These are phyloP conservation scores for Termitomyces sp. DNA, from an alignment of 768 basidiomycete species.

Conservation along the genomic window DNA sequence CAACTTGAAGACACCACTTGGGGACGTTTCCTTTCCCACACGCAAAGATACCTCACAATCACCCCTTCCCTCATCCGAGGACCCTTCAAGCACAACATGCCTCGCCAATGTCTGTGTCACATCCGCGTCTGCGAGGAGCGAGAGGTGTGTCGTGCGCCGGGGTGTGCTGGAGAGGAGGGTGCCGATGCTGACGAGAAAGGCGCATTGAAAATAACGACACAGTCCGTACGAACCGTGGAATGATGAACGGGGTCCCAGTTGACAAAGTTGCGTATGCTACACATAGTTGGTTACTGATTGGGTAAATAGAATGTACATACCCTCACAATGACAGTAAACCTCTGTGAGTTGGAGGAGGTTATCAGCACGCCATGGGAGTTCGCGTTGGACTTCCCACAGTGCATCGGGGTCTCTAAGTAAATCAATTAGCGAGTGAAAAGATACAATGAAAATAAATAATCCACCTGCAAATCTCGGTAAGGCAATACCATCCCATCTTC, in stretches of 20 bases:
- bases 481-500: too few relatives aligned
- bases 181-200: too few relatives aligned
- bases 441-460: not conserved
- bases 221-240: constrained; percentile 78
- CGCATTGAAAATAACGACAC: too few relatives aligned
- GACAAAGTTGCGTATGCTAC: too few relatives aligned
- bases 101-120: constrained; percentile 60
- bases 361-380: constrained; percentile 89
- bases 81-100: constrained; percentile 73
- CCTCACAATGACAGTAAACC: constrained; percentile 84
- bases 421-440: not conserved
- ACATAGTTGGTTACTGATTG: not conserved
- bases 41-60: too few relatives aligned
- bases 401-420: constrained; percentile 62
- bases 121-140: constrained; percentile 34
- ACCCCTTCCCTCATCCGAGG: too few relatives aligned
- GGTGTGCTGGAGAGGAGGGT: constrained; percentile 33
- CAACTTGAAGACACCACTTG: too few relatives aligned
- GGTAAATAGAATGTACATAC: constrained; percentile 32
- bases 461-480: too few relatives aligned
- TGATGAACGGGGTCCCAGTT: constrained; percentile 39
- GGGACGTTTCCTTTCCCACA: too few relatives aligned
- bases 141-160: constrained; percentile 26
- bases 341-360: constrained; percentile 86
- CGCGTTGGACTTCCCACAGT: constrained; percentile 71